Base-by-base conservation (phyloP, 768 basidiomycete genomes). In the Suillus luteus region DNA sequence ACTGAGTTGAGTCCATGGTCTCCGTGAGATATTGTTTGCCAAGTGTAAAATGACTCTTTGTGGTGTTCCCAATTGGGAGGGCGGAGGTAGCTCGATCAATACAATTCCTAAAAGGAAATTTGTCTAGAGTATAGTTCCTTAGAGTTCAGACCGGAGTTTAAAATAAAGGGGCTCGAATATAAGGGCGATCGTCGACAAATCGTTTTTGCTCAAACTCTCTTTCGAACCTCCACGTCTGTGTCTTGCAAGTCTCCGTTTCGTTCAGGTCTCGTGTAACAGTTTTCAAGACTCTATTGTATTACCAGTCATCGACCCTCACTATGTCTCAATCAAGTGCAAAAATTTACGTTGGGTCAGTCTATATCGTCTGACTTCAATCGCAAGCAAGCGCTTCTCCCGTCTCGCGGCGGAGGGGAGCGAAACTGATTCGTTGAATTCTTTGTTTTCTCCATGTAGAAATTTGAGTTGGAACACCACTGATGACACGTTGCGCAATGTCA, bases 381-480 rank as follows among this genome's bases (percentile, higher is more conserved):
- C 71, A n/a, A n/a, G 4, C 77, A 76, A n/a, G 76, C 73, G 70
- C 82, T 81, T 82, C 76, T 77, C 76, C 71, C 75, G 76, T 79
- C 76, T 75, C 71, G 10, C 77, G 73, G 70, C 73, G 73, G 72
- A 72, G 81, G 73, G 75, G 76, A 79, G 69, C 77, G 77, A 73
- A 79, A 87, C 86, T 88, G 80, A 89, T 86, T 78, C 74, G 62
- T 65, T 75, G 70, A 74, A 77, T 81, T 79, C 55, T 40, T 81
- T 79, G 74, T 78, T 68, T 57, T 78, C 75, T 69, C 77, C 78
- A 75, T 81, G 80, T 88, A 93, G 92, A 83, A 93, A 93, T 87
- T 84, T 93, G 85, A 93, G 91, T 86, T 94, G 92, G 92, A 91
- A 90, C 83, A 96, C 95, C 78, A 95, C 87, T 77, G 95, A 96